phyloP scores from a whole-genome alignment of 768 basidiomycete genomes.

The Kwoniella botswanensis region DNA sequence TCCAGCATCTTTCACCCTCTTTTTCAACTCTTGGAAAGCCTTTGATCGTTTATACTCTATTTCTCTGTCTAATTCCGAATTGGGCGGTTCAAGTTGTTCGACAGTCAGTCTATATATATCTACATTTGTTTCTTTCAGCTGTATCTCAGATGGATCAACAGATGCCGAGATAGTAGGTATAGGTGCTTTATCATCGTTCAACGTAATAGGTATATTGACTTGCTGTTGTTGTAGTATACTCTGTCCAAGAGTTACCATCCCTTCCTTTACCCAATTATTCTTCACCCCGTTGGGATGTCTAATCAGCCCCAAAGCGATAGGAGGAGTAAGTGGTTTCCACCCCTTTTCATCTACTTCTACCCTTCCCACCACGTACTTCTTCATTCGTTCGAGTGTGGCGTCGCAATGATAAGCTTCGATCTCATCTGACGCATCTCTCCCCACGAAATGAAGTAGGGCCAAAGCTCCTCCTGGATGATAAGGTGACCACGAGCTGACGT shows the following conservation, averaged over 20 bases:
- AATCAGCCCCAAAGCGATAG: constrained; percentile 74
- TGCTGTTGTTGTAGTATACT: constrained; percentile 9
- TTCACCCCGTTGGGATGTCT: constrained; percentile 43
- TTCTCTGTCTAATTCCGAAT: constrained; percentile 38
- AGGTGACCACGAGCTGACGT: constrained; percentile 69
- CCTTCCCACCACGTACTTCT: constrained; percentile 71
- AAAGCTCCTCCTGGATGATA: constrained; percentile 88
- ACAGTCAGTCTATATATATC: constrained; percentile 33
- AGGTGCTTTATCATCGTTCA: constrained; percentile 7
- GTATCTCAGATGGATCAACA: neutral
- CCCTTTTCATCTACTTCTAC: constrained; percentile 61
- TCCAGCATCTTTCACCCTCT: constrained; percentile 74
- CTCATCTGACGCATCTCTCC: constrained; percentile 92
- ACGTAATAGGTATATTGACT: constrained; percentile 11
- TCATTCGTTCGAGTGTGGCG: constrained; percentile 64
- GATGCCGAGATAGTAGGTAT: neutral
- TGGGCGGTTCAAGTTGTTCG: constrained; percentile 50
- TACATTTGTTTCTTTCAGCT: neutral
- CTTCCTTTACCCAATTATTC: constrained; percentile 54
- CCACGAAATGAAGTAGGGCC: constrained; percentile 90
- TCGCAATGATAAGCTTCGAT: constrained; percentile 86
- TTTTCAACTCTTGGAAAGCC: constrained; percentile 81
- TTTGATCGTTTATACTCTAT: constrained; percentile 51
- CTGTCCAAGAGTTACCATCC: constrained; percentile 37
- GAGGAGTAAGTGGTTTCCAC: constrained; percentile 72